Evolutionary conservation across 2,329 filamentous ascomycete species (phyloP), one percentile per base, ranked within the genome.

Genomic region (Endocalyx cinctus): DNA sequence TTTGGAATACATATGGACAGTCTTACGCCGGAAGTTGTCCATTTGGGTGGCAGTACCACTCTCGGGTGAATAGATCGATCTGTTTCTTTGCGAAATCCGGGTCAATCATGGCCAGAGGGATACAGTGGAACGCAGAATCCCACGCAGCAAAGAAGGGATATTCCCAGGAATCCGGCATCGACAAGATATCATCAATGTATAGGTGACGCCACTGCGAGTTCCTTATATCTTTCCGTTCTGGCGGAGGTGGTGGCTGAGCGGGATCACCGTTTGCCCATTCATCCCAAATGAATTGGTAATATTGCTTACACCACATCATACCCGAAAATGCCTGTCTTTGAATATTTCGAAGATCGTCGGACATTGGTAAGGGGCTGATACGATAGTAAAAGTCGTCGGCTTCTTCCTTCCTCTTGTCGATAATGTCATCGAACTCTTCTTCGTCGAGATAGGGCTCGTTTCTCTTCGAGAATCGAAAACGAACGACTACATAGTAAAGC

Each of bases 1-100:
- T 16, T 15, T 13, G 5, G 28, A 11, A 2, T 6, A 11, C 2
- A 19, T 13, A 15, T 17, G 22, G 25, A 11, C 29, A 6, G 12
- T 66, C 69, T 58, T 82, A 92, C 49, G 90, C 89, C 31, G 89
- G 87, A 23, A 97, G 68, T 61, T 97, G 90, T 28, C 90, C 92
- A 52, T 97, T 97, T 12, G 90, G 90, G 62, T 97, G 90, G 75
- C 92, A 95, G 68, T 96, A 97, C 92, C 90, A 97, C 66, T 97
- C 92, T 52, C 90, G 77, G 3, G 90, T 97, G 57, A 97, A 90
- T 26, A 97, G 67, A 57, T 97, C 92, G 31, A 97, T 79, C 63
- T 97, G 90, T 68, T 95, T 96, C 76, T 97, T 97, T 35, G 90
- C 89, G 52, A 96, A 96, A 26, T 96, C 90, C 0, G 90, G 92